Evolutionary conservation across 225 moss, liverwort and hornwort genomes (phyloP), one percentile per base, ranked within the genome.

Genomic region (Lunularia cruciata): DNA sequence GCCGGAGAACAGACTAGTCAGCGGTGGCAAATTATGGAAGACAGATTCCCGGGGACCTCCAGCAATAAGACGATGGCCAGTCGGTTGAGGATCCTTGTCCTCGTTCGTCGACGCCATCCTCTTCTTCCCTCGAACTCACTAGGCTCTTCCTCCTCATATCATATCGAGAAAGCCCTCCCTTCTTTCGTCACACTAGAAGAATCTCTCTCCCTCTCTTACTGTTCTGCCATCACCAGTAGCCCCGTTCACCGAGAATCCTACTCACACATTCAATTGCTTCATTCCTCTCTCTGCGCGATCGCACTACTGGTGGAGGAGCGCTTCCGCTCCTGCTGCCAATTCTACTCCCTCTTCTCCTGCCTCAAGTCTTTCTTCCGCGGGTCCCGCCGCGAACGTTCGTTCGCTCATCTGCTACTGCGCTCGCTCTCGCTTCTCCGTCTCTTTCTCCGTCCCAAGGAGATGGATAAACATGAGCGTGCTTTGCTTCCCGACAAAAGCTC

Each of bases 91-190:
- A 51, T 80, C 72, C 62, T 60, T 69, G 38, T 68, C 56, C 37
- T 80, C 76, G 70, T 72, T 67, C 65, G 69, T 45, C 58, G 76
- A 60, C 57, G 69, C 76, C 81, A 81, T 81, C 70, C 65, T 75
- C 72, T 43, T 63, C 63, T 63, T 57, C 35, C 64, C 59, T 52
- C 66, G 49, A 37, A 31, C 53, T 4, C 57, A 26, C 46, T 38
- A 25, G 46, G 6, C 30, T 51, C 68, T 39, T 42, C 60, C 59
- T 60, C 60, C 59, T 60, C 71, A 61, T 60, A 33, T 49, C 71
- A 71, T 49, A 46, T 55, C 28, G 26, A 40, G 49, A 23, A 51
- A 39, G 42, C 35, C 19, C 54, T 26, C 15, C 42, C 1, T 4
- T 32, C 31, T 65, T 65, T 16, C 38, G 22, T 33, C 14, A 26